A percentile compares a stretch with the other conserved stretches of the same genome.
phyloP scores from a whole-genome alignment of 78 protist genomes.

The Dictyostelium capitatum region DNA sequence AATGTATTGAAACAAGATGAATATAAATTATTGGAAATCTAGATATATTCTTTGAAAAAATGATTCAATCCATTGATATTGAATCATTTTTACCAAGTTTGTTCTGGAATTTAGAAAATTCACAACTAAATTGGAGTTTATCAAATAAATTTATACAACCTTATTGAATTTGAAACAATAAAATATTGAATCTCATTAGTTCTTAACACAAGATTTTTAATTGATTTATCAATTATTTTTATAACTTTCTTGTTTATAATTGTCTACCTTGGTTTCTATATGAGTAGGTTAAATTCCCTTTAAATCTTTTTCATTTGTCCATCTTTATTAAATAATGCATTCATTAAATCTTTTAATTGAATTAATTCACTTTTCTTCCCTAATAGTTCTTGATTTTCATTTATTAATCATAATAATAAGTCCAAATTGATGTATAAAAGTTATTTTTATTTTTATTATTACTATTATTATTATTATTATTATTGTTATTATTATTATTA shows the following conservation, averaged over 20 bases:
- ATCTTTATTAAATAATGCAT: constrained; percentile 62
- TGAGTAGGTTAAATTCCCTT: background rate
- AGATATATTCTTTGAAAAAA: background rate
- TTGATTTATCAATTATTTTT: constrained; percentile 31
- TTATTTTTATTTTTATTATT: no score
- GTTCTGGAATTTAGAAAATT: background rate
- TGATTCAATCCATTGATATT: background rate
- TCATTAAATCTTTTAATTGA: constrained; percentile 35
- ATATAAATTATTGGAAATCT: background rate
- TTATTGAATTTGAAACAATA: no score
- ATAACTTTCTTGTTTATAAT: constrained; percentile 63
- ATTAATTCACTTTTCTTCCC: constrained; percentile 17
- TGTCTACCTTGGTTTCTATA: constrained; percentile 35
- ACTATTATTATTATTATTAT: no score
- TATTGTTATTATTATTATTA: no score
- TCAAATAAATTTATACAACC: background rate
- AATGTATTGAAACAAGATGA: background rate
- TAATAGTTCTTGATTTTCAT: background rate
- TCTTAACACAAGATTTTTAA: constrained; percentile 9
- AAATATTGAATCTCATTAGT: constrained; percentile 19
- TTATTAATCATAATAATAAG: background rate
- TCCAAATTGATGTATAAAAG: constrained; percentile 3
- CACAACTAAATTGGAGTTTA: background rate
- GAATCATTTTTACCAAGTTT: background rate
- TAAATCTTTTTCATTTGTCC: constrained; percentile 2